A percentile compares a stretch with the other conserved stretches of the same genome.
Conservation (phyloP, 2,329 filamentous ascomycete genomes). For the Zasmidium cellare region DNA sequence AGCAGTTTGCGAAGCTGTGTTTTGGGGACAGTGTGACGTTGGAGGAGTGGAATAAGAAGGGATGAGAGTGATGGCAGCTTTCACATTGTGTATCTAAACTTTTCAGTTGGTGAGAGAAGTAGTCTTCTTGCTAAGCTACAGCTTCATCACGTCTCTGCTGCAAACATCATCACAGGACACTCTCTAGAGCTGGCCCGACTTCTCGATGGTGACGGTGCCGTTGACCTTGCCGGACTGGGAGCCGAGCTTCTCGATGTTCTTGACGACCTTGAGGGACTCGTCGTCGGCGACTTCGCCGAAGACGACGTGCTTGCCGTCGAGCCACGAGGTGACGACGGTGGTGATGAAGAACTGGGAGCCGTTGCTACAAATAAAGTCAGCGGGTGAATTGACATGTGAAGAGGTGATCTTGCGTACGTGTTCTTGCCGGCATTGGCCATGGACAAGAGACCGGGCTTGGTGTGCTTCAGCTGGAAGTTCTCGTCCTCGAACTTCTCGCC, state of each 20-base stretch:
- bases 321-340: slow-evolving; percentile 76
- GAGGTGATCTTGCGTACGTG: slow-evolving; percentile 45
- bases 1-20: not conserved
- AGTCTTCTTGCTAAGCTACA: not conserved
- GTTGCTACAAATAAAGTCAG: slow-evolving; percentile 48
- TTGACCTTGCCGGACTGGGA: slow-evolving; percentile 65
- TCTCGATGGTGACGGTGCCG: slow-evolving; percentile 68
- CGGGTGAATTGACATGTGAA: not conserved
- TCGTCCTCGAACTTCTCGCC: slow-evolving; percentile 81
- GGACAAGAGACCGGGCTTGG: slow-evolving; percentile 76
- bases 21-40: not conserved
- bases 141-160: not conserved
- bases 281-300: slow-evolving; percentile 79
- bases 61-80: not conserved
- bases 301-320: slow-evolving; percentile 82
- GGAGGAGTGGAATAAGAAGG: not conserved
- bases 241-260: slow-evolving; percentile 70
- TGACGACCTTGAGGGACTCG: slow-evolving; percentile 68
- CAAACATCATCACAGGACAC: too few relatives aligned
- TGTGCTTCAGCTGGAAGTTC: slow-evolving; percentile 95
- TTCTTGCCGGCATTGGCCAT: slow-evolving; percentile 82
- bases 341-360: slow-evolving; percentile 92
- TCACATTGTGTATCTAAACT: not conserved
- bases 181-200: not conserved
- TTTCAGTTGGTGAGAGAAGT: not conserved